Conservation (phyloP, 768 basidiomycete genomes). For the Punctularia strigosozonata region DNA sequence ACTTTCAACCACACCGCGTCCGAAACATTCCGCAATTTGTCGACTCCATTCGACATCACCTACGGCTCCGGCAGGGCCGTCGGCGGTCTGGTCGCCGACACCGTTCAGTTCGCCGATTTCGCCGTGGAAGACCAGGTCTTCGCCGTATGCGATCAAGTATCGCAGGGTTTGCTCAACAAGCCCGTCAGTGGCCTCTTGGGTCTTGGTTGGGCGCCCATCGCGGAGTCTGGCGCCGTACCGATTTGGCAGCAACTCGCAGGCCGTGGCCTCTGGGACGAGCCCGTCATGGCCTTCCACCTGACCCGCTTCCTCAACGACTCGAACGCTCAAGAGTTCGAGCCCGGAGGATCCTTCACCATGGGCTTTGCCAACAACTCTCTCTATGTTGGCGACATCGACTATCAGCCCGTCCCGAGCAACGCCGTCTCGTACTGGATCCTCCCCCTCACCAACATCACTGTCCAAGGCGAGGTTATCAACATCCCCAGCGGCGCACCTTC, state of each 20-base stretch:
- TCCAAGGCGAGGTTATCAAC: conserved; percentile 20
- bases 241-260: conserved; percentile 39
- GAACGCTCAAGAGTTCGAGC: conserved; percentile 3
- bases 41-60: conserved; percentile 25
- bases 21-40: conserved; percentile 23
- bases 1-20: conserved; percentile 24
- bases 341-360: conserved; percentile 14
- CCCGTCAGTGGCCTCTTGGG: conserved; percentile 46
- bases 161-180: conserved; percentile 23
- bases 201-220: conserved; percentile 33
- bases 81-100: conserved; percentile 34
- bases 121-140: conserved; percentile 34
- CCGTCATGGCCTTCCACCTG: conserved; percentile 33
- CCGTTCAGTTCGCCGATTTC: conserved; percentile 40
- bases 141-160: conserved; percentile 33
- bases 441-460: conserved; percentile 25
- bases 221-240: conserved; percentile 31
- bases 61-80: conserved; percentile 38
- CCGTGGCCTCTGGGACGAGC: conserved; percentile 20
- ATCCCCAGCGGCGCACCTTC: conserved; percentile 9
- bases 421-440: conserved; percentile 38
- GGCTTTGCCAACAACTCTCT: conserved; percentile 37
- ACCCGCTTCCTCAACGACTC: conserved; percentile 17
- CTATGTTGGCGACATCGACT: conserved; percentile 43
- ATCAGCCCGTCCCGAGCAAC: conserved; percentile 25